Evolutionary conservation across 2,329 filamentous ascomycete species (phyloP).

Genomic region (Salinomyces thailandicus): DNA sequence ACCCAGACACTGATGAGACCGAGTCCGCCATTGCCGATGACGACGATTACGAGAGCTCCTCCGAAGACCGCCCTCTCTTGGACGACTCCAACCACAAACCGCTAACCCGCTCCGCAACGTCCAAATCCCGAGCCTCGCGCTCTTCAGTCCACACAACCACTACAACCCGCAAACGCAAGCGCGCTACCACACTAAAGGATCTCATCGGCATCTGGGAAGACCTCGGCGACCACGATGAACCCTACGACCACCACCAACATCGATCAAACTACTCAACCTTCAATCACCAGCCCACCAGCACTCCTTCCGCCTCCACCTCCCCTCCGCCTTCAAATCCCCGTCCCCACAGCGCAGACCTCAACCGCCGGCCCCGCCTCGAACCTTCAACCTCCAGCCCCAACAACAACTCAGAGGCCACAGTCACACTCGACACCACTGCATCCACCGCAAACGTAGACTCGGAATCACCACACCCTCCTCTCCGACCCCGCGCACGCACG

Average conservation of each 20-base stretch:
- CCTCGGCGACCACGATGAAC: conserved; percentile 17
- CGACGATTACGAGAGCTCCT: conserved; percentile 2
- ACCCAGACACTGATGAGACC: conserved; percentile 19
- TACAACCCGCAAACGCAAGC: conserved; percentile 16
- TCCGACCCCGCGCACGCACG: not conserved
- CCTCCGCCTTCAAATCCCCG: not conserved
- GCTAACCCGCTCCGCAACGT: too few species aligned
- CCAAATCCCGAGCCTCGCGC: not conserved
- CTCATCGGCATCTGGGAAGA: conserved; percentile 25
- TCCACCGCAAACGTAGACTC: too few species aligned
- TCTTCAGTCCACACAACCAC: not conserved
- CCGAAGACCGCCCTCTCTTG: not conserved
- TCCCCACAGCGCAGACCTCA: not conserved
- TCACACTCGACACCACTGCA: not conserved
- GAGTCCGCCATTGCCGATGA: conserved; percentile 11
- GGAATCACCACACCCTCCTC: too few species aligned
- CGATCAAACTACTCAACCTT: too few species aligned
- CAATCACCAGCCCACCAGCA: too few species aligned
- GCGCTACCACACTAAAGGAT: conserved; percentile 24
- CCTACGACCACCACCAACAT: too few species aligned
- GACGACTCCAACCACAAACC: too few species aligned
- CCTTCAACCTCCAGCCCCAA: not conserved
- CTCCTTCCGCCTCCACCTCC: not conserved
- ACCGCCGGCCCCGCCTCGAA: not conserved
- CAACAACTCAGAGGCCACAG: too few species aligned